A percentile compares a stretch with the other conserved stretches of the same genome.
Evolutionary conservation across 1,284 basidiomycete genomes (phyloP).

Genomic region (Gomphus sp.): DNA sequence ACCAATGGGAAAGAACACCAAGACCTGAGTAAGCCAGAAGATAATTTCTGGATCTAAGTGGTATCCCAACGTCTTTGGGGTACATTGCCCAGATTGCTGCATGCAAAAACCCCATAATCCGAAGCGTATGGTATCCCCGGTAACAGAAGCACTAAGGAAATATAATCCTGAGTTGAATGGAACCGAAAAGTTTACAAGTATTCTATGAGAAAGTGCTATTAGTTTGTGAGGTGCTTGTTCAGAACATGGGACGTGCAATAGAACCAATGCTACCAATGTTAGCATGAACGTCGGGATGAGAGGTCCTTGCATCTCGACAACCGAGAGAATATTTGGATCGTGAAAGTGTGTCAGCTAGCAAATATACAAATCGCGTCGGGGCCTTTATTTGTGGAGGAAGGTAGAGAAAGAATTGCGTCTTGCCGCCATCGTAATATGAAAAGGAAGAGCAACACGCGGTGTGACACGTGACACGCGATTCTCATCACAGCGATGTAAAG

Average conservation of each 20-base stretch:
- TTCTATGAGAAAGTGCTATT: constrained; percentile 13
- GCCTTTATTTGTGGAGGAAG: neutral
- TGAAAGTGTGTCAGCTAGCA: neutral
- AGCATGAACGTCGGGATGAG: constrained; percentile 26
- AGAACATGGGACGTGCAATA: constrained; percentile 17
- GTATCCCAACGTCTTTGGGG: constrained; percentile 19
- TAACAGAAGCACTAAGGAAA: constrained; percentile 18
- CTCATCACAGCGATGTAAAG: too few species aligned
- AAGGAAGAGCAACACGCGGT: neutral
- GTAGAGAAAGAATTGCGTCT: neutral
- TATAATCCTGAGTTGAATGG: constrained; percentile 22
- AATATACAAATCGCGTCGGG: neutral
- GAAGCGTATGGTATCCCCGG: constrained; percentile 19
- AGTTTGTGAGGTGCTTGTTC: neutral
- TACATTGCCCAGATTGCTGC: constrained; percentile 15
- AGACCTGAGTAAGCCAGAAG: constrained; percentile 16
- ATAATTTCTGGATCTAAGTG: constrained; percentile 17
- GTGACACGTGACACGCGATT: neutral
- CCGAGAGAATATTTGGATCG: neutral
- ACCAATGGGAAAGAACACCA: constrained; percentile 23
- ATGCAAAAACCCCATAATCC: constrained; percentile 23
- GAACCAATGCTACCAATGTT: constrained; percentile 17
- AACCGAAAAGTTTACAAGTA: constrained; percentile 21
- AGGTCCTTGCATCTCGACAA: constrained; percentile 13
- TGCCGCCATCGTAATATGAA: neutral